phyloP scores from a whole-genome alignment of 305 asterid genomes.

The Solanum chacoense region DNA sequence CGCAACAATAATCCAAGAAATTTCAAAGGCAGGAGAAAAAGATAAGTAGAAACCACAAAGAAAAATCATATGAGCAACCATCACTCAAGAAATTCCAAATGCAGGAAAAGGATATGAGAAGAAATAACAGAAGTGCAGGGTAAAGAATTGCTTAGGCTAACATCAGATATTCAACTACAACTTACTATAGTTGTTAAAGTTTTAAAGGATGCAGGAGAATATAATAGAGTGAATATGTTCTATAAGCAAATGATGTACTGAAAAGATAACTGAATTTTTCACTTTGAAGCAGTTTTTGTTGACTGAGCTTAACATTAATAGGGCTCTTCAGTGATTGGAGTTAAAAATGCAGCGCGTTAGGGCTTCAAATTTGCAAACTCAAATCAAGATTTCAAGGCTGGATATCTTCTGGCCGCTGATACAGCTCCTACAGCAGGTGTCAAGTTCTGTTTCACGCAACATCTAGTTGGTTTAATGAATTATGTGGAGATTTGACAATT shows the following conservation, averaged over 20 bases:
- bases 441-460: constrained; percentile 21
- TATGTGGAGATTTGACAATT: neutral
- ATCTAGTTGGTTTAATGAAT: constrained; percentile 1
- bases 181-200: neutral
- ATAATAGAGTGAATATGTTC: neutral
- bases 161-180: neutral
- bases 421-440: constrained; percentile 54
- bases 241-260: neutral
- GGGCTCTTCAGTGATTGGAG: neutral
- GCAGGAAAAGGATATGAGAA: neutral
- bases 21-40: neutral
- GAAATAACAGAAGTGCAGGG: neutral
- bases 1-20: neutral
- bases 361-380: neutral
- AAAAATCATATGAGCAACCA: neutral
- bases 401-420: constrained; percentile 90
- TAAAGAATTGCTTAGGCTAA: neutral
- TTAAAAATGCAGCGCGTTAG: neutral
- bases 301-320: neutral
- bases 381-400: constrained; percentile 50
- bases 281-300: neutral
- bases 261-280: neutral
- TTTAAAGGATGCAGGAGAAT: neutral
- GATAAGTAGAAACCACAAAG: neutral
- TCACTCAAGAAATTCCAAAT: neutral